Base-by-base conservation (phyloP, 2,329 filamentous ascomycete genomes). In the Oidium heveae region DNA sequence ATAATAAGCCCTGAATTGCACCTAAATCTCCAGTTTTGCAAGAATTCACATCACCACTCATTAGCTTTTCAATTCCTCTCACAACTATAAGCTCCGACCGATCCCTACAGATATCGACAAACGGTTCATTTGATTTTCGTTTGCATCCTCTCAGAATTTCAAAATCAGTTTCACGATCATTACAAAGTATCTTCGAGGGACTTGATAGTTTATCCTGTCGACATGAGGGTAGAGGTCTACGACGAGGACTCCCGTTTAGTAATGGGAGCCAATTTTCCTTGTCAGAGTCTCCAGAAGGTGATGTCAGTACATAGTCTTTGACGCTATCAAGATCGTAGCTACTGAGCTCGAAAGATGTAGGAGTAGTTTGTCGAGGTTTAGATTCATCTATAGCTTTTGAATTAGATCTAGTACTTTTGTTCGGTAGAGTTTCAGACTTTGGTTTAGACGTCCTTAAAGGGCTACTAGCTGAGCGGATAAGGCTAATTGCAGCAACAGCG, bases 201-300 rank as follows among this genome's bases (percentile, higher is more conserved):
- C 55, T 44, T 32, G 47, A 37, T 43, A 55, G 55, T 15, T 59
- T 63, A 32, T 58, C 58, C 54, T 54, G 61, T 54, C 52, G 57
- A 55, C 55, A 60, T 57, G 65, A 62, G 28, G 65, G 63, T 37
- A 63, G 54, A 59, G 60, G 61, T 46, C 59, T 61, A 57, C 58
- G 67, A 54, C 66, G 61, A 57, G 68, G 70, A 9, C 67, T 52
- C 44, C 68, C 70, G 47, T 72, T 70, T 58, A 72, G 71, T 58
- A 71, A 72, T 1, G 72, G 80, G 63, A 71, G 76, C 75, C 86
- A 93, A 64, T 96, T 96, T 69, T 96, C 89, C 69, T 96, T 96
- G 66, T 96, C 89, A 1, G 86, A 94, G 62, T 94, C 88, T 52
- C 78, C 72, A 66, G 68, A 76, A 16, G 76, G 72, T 58, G 61